A percentile compares a stretch with the other conserved stretches of the same genome.
Evolutionary conservation across 176 grass and related monocot species (phyloP).

Genomic region (Phoenix roebelenii): DNA sequence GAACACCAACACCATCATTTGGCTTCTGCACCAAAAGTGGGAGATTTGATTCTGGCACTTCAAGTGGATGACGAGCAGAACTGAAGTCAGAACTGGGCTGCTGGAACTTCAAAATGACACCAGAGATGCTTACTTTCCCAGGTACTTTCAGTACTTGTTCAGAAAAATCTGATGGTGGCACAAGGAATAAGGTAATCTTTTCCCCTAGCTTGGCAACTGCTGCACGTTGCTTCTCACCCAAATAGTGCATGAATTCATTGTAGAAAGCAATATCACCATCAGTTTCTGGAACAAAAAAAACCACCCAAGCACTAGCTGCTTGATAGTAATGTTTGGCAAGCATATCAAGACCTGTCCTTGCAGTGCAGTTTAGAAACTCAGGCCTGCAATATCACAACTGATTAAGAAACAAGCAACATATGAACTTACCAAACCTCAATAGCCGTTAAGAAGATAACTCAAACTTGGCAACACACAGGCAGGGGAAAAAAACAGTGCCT

Average conservation of each 20-base stretch:
- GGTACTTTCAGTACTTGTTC: slow-evolving; percentile 88
- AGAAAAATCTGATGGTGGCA: slow-evolving; percentile 89
- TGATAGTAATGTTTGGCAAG: slow-evolving; percentile 89
- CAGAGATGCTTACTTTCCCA: slow-evolving; percentile 94
- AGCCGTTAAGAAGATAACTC: too few species aligned
- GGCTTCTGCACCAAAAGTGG: slow-evolving; percentile 14
- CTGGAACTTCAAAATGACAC: slow-evolving; percentile 77
- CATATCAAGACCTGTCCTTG: slow-evolving; percentile 90
- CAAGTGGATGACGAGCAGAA: slow-evolving; percentile 27
- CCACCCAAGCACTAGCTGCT: slow-evolving; percentile 73
- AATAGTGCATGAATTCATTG: slow-evolving; percentile 98
- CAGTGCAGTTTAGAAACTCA: slow-evolving; percentile 67
- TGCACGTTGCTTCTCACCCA: slow-evolving; percentile 84
- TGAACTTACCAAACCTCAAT: too few species aligned
- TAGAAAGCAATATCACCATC: slow-evolving; percentile 75
- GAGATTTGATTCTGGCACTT: slow-evolving; percentile 25
- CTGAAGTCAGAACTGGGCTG: slow-evolving; percentile 36
- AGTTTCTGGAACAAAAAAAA: slow-evolving; percentile 95
- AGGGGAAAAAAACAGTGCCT: too few species aligned
- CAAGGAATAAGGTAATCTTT: slow-evolving; percentile 78
- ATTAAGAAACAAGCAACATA: too few species aligned
- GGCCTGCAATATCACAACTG: slow-evolving; percentile 41
- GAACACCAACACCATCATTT: slow-evolving; percentile 14
- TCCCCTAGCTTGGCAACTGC: slow-evolving; percentile 91
- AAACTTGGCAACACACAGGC: too few species aligned